Evolutionary conservation across 805 yeast genomes (phyloP), one percentile per base, ranked within the genome.

Genomic region (Yueomyces sp.): DNA sequence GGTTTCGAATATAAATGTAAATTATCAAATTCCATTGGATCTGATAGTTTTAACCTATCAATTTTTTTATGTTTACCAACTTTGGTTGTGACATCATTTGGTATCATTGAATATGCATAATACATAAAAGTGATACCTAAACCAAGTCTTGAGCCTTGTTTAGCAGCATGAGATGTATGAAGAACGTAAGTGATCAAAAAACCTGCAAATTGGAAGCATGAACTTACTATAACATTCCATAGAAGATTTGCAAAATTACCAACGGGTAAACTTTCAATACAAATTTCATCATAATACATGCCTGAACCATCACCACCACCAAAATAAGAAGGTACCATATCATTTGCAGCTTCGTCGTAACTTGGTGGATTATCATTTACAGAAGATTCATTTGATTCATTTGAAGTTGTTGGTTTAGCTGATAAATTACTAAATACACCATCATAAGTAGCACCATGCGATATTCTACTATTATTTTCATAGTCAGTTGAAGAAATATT

Each of bases 121-220:
- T 80, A 76, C 42, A 90, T 68, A 49, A 92, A 73, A 0, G 95
- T 86, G 47, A 84, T 57, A 2, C 97, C 97, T 45, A 92, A 65
- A 0, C 98, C 98, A 26, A 90, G 83, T 48, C 95, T 70, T 2
- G 96, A 81, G 3, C 98, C 98, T 55, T 88, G 88, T 58, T 85
- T 86, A 3, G 96, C 95, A 4, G 97, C 96, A 59, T 92, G 98
- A 2, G 96, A 85, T 1, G 97, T 90, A 63, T 92, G 97, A 44
- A 92, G 68, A 39, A 90, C 66, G 58, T 88, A 92, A 5, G 97
- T 88, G 44, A 90, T 70, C 38, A 92, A 69, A 63, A 92, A 92
- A 3, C 98, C 98, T 32, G 90, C 81, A 59, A 84, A 85, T 63
- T 90, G 96, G 68, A 92, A 92, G 37, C 94, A 81, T n/a, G 85